Evolutionary conservation across 2,329 filamentous ascomycete genomes (phyloP), one percentile per base, ranked within the genome.

Genomic region (Colletotrichum endophyticum): DNA sequence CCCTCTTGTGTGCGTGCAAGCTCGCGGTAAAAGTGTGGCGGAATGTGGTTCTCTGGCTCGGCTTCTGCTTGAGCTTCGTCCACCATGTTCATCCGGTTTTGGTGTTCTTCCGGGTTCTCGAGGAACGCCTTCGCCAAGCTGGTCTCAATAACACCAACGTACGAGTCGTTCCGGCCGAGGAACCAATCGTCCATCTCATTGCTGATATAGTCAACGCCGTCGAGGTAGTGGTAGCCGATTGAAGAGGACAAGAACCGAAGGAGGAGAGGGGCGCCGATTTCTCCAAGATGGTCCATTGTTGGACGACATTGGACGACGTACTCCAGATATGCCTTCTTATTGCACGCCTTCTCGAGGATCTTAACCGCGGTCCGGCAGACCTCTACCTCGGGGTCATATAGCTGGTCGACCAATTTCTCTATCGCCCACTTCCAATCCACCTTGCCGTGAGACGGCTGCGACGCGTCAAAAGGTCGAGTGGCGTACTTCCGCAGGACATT

Each of bases 181-280:
- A 96, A 99, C 97, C 97, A 99, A 85, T 99, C 98, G 80, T 99
- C 97, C 97, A 99, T 99, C 84, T 99, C 98, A 83, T 98, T 97
- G 77, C 96, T 98, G 84, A 99, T 99, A 83, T 99, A 99, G 86
- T 99, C 98, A 59, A 99, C 89, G 0, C 96, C 97, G 82, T 99
- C 96, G 8, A 99, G 90, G 84, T 99, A 99, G 84, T 99, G 96
- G 82, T 99, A 99, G 66, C 97, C 97, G 73, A 98, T 96, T 4
- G 96, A 98, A 1, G 96, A 99, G 0, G 96, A 98, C 70, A 99
- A 85, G 84, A 99, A 99, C 56, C 97, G 94, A 68, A 99, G 88
- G 6, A 99, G 90, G 27, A 99, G 88, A 2, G 98, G 97, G 19
- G 98, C 97, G 3, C 97, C 97, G 78, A 99, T 99, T 83, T 99